phyloP scores from a whole-genome alignment of 2,329 filamentous ascomycete genomes.

The Fusarium incarnatum region DNA sequence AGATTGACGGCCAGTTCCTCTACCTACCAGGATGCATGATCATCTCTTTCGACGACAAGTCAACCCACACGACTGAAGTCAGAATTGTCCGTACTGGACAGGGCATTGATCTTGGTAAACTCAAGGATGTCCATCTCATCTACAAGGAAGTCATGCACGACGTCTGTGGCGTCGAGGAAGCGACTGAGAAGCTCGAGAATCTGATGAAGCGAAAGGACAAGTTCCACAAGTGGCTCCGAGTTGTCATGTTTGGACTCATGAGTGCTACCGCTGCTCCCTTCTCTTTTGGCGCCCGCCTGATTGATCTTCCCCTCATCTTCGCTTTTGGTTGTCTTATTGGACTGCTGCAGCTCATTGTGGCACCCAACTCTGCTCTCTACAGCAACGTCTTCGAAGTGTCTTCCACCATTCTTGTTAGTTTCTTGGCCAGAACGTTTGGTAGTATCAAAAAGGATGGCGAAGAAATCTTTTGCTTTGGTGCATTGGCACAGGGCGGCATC shows the following conservation, averaged over 20 bases:
- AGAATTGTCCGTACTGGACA: slow-evolving; percentile 70
- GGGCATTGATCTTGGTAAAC: slow-evolving; percentile 70
- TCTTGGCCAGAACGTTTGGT: slow-evolving; percentile 71
- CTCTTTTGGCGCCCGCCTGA: slow-evolving; percentile 76
- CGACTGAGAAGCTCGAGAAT: slow-evolving; percentile 63
- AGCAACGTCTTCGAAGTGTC: slow-evolving; percentile 74
- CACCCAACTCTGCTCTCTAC: slow-evolving; percentile 75
- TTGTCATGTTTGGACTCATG: slow-evolving; percentile 78
- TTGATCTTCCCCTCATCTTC: slow-evolving; percentile 80
- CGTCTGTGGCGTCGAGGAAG: slow-evolving; percentile 68
- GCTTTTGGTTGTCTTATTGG: slow-evolving; percentile 77
- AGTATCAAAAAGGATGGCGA: slow-evolving; percentile 60
- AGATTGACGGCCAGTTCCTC: slow-evolving; percentile 88
- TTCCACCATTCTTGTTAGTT: slow-evolving; percentile 70
- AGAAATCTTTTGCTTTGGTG: slow-evolving; percentile 72
- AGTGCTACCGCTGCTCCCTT: slow-evolving; percentile 79
- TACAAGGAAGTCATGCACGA: slow-evolving; percentile 76
- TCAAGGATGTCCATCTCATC: slow-evolving; percentile 70
- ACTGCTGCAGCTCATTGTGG: slow-evolving; percentile 75
- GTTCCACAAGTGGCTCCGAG: slow-evolving; percentile 63
- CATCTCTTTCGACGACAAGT: slow-evolving; percentile 82
- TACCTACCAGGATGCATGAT: slow-evolving; percentile 95
- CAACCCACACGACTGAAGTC: slow-evolving; percentile 74
- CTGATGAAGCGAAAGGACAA: slow-evolving; percentile 67
- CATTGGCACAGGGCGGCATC: slow-evolving; percentile 72